These are phyloP conservation scores for Pseudogymnoascus sp. DNA, from an alignment of 2,329 filamentous ascomycete species.

Conservation along the genomic window DNA sequence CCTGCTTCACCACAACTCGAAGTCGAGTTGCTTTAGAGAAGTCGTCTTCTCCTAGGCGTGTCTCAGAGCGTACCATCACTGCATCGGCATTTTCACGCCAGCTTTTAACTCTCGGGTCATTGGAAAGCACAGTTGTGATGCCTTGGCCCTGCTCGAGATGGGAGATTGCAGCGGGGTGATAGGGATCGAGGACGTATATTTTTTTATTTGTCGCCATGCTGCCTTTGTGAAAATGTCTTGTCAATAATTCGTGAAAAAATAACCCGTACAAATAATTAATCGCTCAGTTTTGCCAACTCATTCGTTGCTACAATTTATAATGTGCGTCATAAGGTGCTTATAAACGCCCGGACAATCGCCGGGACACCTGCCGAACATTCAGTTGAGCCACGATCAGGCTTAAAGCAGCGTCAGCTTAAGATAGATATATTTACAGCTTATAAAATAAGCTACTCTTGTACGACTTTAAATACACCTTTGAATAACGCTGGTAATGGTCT, in stretches of 20 bases:
- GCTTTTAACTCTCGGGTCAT: conserved; percentile 14
- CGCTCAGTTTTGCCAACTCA: background rate
- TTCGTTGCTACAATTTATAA: background rate
- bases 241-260: too few relatives aligned
- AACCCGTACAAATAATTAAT: background rate
- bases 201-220: background rate
- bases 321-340: background rate
- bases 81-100: conserved; percentile 21
- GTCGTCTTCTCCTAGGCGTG: conserved; percentile 8
- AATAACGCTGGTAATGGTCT: background rate
- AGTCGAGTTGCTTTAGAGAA: conserved; percentile 18
- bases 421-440: background rate
- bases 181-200: conserved; percentile 21
- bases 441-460: background rate
- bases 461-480: background rate
- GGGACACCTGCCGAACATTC: background rate
- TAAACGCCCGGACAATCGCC: background rate
- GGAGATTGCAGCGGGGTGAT: conserved; percentile 24
- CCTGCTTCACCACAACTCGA: conserved; percentile 27
- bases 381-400: background rate
- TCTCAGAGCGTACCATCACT: conserved; percentile 16
- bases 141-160: conserved; percentile 14
- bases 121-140: conserved; percentile 19
- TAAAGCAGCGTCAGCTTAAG: background rate
- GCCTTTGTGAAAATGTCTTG: background rate